Evolutionary conservation across 2,329 filamentous ascomycete species (phyloP), one percentile per base, ranked within the genome.

Genomic region (Huntiella decipiens): DNA sequence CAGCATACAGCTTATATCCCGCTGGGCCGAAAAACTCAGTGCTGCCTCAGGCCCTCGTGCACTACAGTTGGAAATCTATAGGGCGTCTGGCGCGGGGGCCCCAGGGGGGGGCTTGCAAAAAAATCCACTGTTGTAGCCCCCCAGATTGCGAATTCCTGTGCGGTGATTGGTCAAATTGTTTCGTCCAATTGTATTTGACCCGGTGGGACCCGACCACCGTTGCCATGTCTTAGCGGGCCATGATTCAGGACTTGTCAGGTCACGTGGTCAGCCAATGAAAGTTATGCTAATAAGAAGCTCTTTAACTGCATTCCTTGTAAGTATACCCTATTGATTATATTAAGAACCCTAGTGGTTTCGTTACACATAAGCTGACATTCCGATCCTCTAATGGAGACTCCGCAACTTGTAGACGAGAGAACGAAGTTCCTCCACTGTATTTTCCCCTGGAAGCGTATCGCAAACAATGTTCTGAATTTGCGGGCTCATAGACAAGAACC

Each of bases 401-500:
- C 71, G 72, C 49, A 82, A 56, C 55, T 76, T 72, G 54, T 79
- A 76, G 2, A 81, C 64, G 45, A 76, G 55, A 44, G 70, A 71
- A 42, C 76, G 65, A 61, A 80, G 70, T 64, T 75, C 58, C 60
- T 78, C 69, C 52, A 83, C 60, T 65, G 66, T 73, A 51, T 65
- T 77, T 46, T 66, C 79, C 52, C 10, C 13, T 17, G 17, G 6
- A 15, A 70, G 67, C 42, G 65, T 76, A 58, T 66, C 58, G 48
- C 65, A 75, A 43, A 72, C 64, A 46, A 62, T 58, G 53, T 63
- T 64, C 60, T 78, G 75, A 36, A 62, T 62, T 34, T 66, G 64
- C 46, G 79, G 74, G 39, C 72, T 67, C 51, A 82, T 65, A 52
- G 86, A 78, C 53, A 96, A 60, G 57, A 95, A 95, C 44, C 74